Base-by-base conservation (phyloP, 2,329 filamentous ascomycete genomes). In the Talaromyces piceae region DNA sequence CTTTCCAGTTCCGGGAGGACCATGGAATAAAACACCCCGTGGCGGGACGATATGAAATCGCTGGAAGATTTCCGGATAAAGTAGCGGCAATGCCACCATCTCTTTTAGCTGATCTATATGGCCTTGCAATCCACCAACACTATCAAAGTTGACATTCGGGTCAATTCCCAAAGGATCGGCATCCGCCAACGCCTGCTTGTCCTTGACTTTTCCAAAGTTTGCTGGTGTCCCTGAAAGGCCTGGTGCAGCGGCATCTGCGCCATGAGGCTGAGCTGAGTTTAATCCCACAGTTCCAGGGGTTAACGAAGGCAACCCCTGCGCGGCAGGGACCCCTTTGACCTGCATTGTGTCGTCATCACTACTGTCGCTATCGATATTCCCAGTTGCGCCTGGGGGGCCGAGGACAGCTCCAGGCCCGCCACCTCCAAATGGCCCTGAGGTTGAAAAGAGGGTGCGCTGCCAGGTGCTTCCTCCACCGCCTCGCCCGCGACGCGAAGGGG, bases 101-200 rank as follows among this genome's bases (percentile, higher is more conserved):
- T 98, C 93, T 70, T 98, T 97, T 56, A 98, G 77, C 68, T 96
- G 89, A 65, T 96, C 90, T 64, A 98, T 96, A 65, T 97, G 91
- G 30, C 88, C 86, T 65, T 95, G 84, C 41, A 98, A 73, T 37
- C 93, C 93, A 63, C 93, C 93, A 51, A 98, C 91, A 58, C 91
- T 88, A 67, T 88, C 91, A 66, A 98, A 96, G 64, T 91, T 91
- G 55, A 98, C 89, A 62, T 83, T 91, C 63, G 91, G 75, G 64
- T 97, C 91, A 28, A 98, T 90, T 8, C 93, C 93, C 3, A 98
- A 79, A 41, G 93, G 93, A 64, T 97, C 93, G 3, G 91, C 88
- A 72, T 98, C 93, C 20, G 91, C 91, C 45, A 96, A 78, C 3
- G 88, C 84, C 66, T 95, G 94, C 63, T 86, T 87, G 64, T 95